Percentiles rank a stretch among this genome's conserved stretches.
These are phyloP conservation scores for Russula emetica DNA, from an alignment of 768 basidiomycete genomes.

Conservation along the genomic window DNA sequence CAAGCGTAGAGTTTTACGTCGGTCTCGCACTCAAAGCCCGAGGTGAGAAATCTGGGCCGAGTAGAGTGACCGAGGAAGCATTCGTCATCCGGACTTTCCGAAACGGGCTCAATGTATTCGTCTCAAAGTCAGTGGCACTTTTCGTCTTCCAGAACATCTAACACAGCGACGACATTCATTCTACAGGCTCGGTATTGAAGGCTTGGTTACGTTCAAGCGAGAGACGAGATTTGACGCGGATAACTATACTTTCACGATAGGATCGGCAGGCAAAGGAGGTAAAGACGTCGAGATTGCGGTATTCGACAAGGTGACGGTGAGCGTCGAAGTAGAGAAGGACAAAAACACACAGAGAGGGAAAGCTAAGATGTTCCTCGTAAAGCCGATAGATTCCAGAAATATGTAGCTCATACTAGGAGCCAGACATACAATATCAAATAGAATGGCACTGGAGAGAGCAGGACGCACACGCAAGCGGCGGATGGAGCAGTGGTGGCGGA, in stretches of 20 bases:
- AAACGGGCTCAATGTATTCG: slow-evolving; percentile 96
- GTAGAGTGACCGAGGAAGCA: slow-evolving; percentile 68
- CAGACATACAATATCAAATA: neutral
- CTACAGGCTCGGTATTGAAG: slow-evolving; percentile 84
- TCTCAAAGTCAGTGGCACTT: slow-evolving; percentile 66
- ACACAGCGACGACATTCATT: neutral
- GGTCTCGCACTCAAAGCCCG: slow-evolving; percentile 82
- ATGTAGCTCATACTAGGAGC: slow-evolving; percentile 34
- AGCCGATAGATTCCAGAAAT: slow-evolving; percentile 54
- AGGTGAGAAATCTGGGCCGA: slow-evolving; percentile 40
- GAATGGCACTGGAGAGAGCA: neutral
- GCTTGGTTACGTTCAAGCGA: slow-evolving; percentile 89
- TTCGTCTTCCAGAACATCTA: slow-evolving; percentile 1
- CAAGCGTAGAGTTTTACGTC: slow-evolving; percentile 97
- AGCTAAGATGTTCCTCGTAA: slow-evolving; percentile 76
- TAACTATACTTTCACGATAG: slow-evolving; percentile 77
- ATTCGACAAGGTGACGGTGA: slow-evolving; percentile 91
- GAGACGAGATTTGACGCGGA: slow-evolving; percentile 89
- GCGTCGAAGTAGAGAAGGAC: slow-evolving; percentile 91
- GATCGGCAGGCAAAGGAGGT: slow-evolving; percentile 35
- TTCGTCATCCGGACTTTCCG: slow-evolving; percentile 92
- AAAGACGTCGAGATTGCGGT: slow-evolving; percentile 66
- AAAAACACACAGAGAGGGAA: slow-evolving; percentile 87
- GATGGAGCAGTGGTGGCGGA: neutral
- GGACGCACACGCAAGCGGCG: neutral